Evolutionary conservation across 2,329 filamentous ascomycete species (phyloP).

Genomic region (Neonectria sp.): DNA sequence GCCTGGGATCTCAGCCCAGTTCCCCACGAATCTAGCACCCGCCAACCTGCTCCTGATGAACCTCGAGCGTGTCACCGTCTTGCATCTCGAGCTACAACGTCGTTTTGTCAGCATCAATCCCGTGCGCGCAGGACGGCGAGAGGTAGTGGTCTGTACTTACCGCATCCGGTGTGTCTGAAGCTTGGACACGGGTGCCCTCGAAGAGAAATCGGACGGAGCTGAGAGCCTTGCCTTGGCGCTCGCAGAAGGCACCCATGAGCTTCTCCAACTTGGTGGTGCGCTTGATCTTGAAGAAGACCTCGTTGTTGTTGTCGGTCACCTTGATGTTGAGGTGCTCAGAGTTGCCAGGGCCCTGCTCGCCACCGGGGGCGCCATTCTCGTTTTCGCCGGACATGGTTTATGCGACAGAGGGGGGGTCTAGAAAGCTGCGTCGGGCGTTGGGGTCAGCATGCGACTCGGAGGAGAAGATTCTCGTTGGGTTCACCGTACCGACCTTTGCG

Average conservation of each 20-base stretch:
- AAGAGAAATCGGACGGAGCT: constrained; percentile 94
- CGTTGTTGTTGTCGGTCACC: constrained; percentile 99
- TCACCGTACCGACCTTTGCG: constrained; percentile 25
- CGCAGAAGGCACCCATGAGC: constrained; percentile 98
- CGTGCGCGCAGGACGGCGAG: constrained; percentile 7
- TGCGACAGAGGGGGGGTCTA: background rate
- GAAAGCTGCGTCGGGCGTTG: constrained; percentile 19
- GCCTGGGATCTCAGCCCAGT: constrained; percentile 32
- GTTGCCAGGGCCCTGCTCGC: constrained; percentile 62
- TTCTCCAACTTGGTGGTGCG: constrained; percentile 95
- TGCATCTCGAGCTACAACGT: constrained; percentile 88
- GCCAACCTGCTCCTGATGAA: constrained; percentile 98
- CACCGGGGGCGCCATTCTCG: constrained; percentile 66
- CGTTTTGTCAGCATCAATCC: constrained; percentile 27
- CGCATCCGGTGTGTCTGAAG: constrained; percentile 89
- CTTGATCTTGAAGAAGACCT: constrained; percentile 99
- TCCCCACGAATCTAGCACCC: constrained; percentile 60
- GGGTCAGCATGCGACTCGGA: constrained; percentile 33
- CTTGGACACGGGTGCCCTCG: constrained; percentile 93
- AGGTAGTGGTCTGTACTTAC: constrained; percentile 70
- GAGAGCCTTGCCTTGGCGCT: constrained; percentile 90
- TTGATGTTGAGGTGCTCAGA: constrained; percentile 98
- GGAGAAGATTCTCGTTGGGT: constrained; percentile 11
- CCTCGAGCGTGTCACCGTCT: constrained; percentile 95
- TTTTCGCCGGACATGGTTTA: constrained; percentile 63